A percentile compares a stretch with the other conserved stretches of the same genome.
These are phyloP conservation scores for Cucurbita argyrosperma DNA, from an alignment of 306 rosid species.

Conservation along the genomic window DNA sequence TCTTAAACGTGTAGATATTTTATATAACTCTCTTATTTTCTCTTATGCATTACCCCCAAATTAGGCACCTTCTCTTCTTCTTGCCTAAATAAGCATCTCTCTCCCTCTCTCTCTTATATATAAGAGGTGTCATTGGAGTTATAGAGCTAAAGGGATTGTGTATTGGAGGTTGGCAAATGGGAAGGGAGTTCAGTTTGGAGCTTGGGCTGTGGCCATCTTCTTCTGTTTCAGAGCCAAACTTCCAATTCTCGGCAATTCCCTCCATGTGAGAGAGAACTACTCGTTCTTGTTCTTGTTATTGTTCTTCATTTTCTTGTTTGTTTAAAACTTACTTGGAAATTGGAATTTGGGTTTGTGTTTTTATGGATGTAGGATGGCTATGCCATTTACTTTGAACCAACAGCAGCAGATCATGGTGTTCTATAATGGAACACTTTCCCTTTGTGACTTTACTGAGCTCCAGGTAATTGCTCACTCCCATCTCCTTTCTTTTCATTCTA, in stretches of 20 bases:
- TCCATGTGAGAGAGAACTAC: not conserved
- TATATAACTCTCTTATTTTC: not conserved
- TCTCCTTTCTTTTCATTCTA: too few relatives aligned
- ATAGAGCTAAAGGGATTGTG: not conserved
- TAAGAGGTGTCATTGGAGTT: not conserved
- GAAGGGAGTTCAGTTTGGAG: conserved; percentile 7
- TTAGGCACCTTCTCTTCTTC: not conserved
- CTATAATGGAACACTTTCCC: conserved; percentile 6
- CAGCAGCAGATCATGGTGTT: not conserved
- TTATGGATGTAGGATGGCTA: conserved; percentile 1
- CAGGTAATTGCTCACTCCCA: conserved; percentile 6
- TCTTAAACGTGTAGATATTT: not conserved
- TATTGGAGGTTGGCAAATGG: not conserved
- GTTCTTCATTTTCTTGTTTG: not conserved
- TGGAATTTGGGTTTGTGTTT: not conserved
- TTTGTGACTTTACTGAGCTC: conserved; percentile 15
- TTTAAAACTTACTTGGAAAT: not conserved
- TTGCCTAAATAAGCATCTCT: not conserved
- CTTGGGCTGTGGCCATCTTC: not conserved
- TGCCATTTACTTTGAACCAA: not conserved
- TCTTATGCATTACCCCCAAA: not conserved
- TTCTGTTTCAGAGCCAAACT: not conserved
- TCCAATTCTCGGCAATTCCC: not conserved
- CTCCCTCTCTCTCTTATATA: not conserved
- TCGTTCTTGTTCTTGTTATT: not conserved